Base-by-base conservation (phyloP, 495 filamentous ascomycete species). In the Entonaema liquescens region DNA sequence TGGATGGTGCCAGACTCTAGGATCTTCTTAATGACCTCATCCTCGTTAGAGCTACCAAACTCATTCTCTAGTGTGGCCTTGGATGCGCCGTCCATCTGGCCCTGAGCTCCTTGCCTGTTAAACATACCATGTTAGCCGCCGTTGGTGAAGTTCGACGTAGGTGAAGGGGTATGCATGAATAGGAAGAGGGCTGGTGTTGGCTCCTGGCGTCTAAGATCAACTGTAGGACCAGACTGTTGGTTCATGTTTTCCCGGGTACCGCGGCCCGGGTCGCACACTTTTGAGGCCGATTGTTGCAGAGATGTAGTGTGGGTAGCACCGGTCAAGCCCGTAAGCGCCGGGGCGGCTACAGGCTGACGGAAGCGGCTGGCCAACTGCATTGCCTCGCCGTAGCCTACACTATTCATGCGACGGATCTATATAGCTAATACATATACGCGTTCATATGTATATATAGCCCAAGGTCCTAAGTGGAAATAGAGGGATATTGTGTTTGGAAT, bases 41-140 rank as follows among this genome's bases (percentile, higher is more conserved):
- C 94, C 13, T 93, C 89, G 50, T 89, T 83, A 50, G 79, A 68
- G 9, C 92, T 94, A 50, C 93, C 93, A 71, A 99, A 99, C 83
- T 99, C 94, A 71, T 88, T 91, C 73, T 95, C 90, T 3, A 99
- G 86, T 25, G 79, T 80, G 15, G 80, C 74, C 42, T 95, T 92
- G 72, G 92, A 92, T 15, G 93, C 93, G 6, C 79, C 79, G 73
- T 97, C 91, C 44, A 92, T 80, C 65, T 89, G 83, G 56, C 95
- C 95, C 77, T 97, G 93, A 11, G 88, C 88, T 68, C 95, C 95
- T 70, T 97, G 93, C 77, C 95, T 98, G 68, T 73, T 52, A 35
- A 17, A 60, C 52, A 60, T 53, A 7, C 42, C 15, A 47, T 35
- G 55, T 77, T 76, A 76, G 73, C 54, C 49, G 60, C 74, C 33